Percentiles rank a stretch among this genome's conserved stretches.
Evolutionary conservation across 2,329 filamentous ascomycete species (phyloP).

Genomic region (Aspergillus aculeatinus): DNA sequence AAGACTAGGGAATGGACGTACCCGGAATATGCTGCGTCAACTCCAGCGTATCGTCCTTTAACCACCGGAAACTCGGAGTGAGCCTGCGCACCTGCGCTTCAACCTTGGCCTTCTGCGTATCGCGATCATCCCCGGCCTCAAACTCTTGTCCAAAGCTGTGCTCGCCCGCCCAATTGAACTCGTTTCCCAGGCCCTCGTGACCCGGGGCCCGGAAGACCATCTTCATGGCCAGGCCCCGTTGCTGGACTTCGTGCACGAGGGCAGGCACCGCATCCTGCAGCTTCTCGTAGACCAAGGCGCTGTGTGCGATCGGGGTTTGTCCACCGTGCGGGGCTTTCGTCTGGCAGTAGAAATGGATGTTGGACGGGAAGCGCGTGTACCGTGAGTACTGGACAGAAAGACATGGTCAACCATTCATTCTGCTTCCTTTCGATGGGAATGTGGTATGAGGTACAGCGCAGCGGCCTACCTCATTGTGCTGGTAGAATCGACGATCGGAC

Average conservation of each 20-base stretch:
- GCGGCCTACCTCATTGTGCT: neutral
- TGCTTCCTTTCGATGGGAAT: no score
- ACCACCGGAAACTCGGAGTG: neutral
- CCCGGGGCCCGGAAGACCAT: neutral
- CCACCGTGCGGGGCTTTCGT: neutral
- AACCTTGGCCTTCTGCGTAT: neutral
- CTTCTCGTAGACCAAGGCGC: neutral
- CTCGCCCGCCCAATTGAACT: neutral
- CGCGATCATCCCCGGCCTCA: neutral
- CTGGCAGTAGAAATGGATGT: neutral
- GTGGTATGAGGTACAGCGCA: neutral
- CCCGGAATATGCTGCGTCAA: neutral
- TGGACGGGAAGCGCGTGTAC: neutral
- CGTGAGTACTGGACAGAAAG: neutral
- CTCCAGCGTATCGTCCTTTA: neutral
- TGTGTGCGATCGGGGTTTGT: neutral
- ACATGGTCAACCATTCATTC: neutral
- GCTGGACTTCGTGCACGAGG: neutral
- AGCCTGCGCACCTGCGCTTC: neutral
- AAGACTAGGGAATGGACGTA: neutral
- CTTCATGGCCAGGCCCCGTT: neutral
- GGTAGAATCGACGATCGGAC: neutral
- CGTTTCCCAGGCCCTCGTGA: neutral
- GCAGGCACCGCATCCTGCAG: neutral
- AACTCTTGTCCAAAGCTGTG: neutral